Evolutionary conservation across 805 yeast species (phyloP).

Genomic region (Schizosaccharomyces lindneri): DNA sequence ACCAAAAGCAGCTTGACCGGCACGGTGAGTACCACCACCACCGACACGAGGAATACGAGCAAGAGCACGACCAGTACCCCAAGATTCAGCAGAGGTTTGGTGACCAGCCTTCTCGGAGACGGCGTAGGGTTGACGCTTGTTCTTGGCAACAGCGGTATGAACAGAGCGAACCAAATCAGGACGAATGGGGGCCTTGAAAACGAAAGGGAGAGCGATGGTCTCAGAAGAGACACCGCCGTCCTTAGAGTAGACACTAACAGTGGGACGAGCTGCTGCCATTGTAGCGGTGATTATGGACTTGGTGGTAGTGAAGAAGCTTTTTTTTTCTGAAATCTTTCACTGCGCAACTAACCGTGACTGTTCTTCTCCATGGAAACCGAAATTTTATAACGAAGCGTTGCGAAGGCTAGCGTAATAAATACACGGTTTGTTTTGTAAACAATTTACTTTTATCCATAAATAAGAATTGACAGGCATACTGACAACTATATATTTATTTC

Average conservation of each 20-base stretch:
- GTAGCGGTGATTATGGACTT: background rate
- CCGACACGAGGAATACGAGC: constrained; percentile 99
- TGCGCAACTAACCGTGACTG: background rate
- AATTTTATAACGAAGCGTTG: too few relatives aligned
- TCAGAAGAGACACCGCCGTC: constrained; percentile 68
- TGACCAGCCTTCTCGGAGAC: constrained; percentile 98
- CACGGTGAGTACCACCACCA: constrained; percentile 99
- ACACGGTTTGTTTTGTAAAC: too few relatives aligned
- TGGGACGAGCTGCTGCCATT: constrained; percentile 41
- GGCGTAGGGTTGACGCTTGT: constrained; percentile 99
- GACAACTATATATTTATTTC: too few relatives aligned
- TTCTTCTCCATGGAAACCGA: background rate
- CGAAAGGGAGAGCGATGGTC: constrained; percentile 88
- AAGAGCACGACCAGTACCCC: constrained; percentile 99
- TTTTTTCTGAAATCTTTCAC: background rate
- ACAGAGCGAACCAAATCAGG: constrained; percentile 98
- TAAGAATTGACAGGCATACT: too few relatives aligned
- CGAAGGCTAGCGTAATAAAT: too few relatives aligned
- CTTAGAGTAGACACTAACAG: constrained; percentile 79
- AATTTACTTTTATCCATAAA: too few relatives aligned
- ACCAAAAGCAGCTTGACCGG: constrained; percentile 99
- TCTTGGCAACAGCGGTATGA: constrained; percentile 95
- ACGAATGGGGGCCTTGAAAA: constrained; percentile 98
- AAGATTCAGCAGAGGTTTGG: constrained; percentile 99
- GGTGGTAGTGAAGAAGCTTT: background rate